A percentile compares a stretch with the other conserved stretches of the same genome.
Evolutionary conservation across 345 rosid species (phyloP).

Genomic region (Brassica incana): DNA sequence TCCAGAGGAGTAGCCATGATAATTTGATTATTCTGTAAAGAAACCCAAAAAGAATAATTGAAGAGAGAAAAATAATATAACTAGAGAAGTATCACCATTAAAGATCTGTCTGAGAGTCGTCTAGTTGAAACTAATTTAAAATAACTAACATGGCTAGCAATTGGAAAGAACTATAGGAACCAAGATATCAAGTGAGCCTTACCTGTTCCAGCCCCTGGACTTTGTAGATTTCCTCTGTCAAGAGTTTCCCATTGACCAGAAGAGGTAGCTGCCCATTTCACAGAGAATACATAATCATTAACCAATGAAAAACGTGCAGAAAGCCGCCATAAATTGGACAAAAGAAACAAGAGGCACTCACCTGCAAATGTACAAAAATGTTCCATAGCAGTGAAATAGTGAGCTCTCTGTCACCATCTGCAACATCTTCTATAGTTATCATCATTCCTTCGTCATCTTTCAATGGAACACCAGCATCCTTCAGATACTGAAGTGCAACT

Average conservation of each 20-base stretch:
- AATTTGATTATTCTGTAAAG: slow-evolving; percentile 44
- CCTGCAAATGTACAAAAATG: slow-evolving; percentile 87
- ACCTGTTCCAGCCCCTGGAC: slow-evolving; percentile 55
- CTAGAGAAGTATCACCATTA: not conserved
- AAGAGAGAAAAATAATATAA: slow-evolving; percentile 2
- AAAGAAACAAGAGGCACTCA: slow-evolving; percentile 29
- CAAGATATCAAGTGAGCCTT: slow-evolving; percentile 24
- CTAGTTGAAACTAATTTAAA: not conserved
- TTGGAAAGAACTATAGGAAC: not conserved
- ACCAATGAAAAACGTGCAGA: not conserved
- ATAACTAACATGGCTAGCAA: not conserved
- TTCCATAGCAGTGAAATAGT: slow-evolving; percentile 85
- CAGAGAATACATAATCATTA: slow-evolving; percentile 9
- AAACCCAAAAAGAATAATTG: not conserved
- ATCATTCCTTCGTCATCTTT: slow-evolving; percentile 70
- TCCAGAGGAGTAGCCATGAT: slow-evolving; percentile 46
- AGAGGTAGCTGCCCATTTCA: slow-evolving; percentile 69
- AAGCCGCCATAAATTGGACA: not conserved
- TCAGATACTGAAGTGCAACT: slow-evolving; percentile 65
- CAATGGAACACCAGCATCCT: slow-evolving; percentile 58
- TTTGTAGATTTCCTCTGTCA: slow-evolving; percentile 62
- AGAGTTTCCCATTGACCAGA: slow-evolving; percentile 52
- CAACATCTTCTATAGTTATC: slow-evolving; percentile 70
- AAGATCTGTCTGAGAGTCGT: not conserved
- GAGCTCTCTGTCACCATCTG: slow-evolving; percentile 79